Base-by-base conservation (phyloP, 345 rosid genomes). In the Citrus unshiu region DNA sequence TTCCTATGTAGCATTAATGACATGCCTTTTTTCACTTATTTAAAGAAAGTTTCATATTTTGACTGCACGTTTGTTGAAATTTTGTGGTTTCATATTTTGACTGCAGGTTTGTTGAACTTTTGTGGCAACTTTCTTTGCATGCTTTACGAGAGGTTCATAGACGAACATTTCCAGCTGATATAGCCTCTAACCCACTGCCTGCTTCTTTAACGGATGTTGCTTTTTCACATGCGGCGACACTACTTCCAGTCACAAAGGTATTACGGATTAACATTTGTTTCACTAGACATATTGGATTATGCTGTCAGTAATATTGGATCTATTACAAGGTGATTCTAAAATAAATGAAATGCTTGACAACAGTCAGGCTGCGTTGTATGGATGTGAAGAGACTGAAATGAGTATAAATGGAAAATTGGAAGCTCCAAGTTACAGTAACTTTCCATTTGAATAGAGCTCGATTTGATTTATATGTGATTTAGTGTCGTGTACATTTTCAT, bases 101-200 rank as follows among this genome's bases (percentile, higher is more conserved):
- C 78, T 90, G 82, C 93, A 96, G 99, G 89, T 96, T 96, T 86
- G 97, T 96, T 70, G 99, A 96, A 81, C 97, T 96, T 73, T 82
- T 96, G 70, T 96, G 99, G 99, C 97, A 96, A 86, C 98, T 96
- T 81, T 96, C 99, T 65, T 81, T 96, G 88, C 99, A 96, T 90
- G 99, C 99, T 4, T 70, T 96, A 68, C 84, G 97, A 68, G 99
- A 96, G 86, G 99, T 96, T 81, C 98, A 96, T 71, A 90, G 98
- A 72, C 87, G 98, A 76, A 96, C 98, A 51, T 96, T 96, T 90
- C 84, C 98, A 58, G 86, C 90, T 67, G 99, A 96, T 87, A 91
- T 91, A 29, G 91, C 91, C 71, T 90, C 95, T 71, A 94, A 88
- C 75, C 98, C 99, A 4, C 76, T 96, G 64, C 99, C 99, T 81